Conservation (phyloP, 2,329 filamentous ascomycete genomes). For the Chaetomiaceae sp. region DNA sequence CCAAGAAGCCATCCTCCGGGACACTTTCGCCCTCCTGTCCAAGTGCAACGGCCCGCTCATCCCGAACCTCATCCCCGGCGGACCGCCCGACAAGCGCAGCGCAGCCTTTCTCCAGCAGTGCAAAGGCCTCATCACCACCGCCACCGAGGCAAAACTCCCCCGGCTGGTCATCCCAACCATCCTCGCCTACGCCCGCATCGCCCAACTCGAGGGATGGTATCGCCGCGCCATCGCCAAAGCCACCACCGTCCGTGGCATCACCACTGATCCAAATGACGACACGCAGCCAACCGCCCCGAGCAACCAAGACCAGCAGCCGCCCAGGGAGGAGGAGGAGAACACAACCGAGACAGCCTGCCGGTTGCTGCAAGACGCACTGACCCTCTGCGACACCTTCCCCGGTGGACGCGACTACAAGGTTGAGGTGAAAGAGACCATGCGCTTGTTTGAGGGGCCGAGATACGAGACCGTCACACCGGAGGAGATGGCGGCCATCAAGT, state of each 20-base stretch:
- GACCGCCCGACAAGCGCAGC: not conserved
- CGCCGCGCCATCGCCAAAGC: not conserved
- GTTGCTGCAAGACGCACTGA: slow-evolving; percentile 29
- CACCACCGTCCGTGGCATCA: not conserved
- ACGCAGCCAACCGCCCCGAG: too few relatives aligned
- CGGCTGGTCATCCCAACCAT: slow-evolving; percentile 36
- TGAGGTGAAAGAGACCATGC: slow-evolving; percentile 28
- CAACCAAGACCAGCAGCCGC: not conserved
- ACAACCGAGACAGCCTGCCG: slow-evolving; percentile 22
- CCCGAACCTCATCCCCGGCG: not conserved
- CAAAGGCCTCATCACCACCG: slow-evolving; percentile 29
- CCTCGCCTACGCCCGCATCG: slow-evolving; percentile 32
- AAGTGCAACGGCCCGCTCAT: not conserved
- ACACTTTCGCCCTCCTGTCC: not conserved
- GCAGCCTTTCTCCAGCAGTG: slow-evolving; percentile 22
- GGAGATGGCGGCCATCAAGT: slow-evolving; percentile 41
- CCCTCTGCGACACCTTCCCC: slow-evolving; percentile 34
- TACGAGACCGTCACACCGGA: slow-evolving; percentile 40
- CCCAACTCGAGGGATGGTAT: slow-evolving; percentile 26
- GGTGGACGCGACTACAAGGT: slow-evolving; percentile 25
- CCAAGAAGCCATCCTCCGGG: slow-evolving; percentile 26
- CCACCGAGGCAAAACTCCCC: slow-evolving; percentile 31
- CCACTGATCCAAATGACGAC: too few relatives aligned
- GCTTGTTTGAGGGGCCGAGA: slow-evolving; percentile 32
- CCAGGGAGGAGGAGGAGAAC: slow-evolving; percentile 3